Evolutionary conservation across 148 eudicot genomes (phyloP).

Genomic region (Agrostemma githago): DNA sequence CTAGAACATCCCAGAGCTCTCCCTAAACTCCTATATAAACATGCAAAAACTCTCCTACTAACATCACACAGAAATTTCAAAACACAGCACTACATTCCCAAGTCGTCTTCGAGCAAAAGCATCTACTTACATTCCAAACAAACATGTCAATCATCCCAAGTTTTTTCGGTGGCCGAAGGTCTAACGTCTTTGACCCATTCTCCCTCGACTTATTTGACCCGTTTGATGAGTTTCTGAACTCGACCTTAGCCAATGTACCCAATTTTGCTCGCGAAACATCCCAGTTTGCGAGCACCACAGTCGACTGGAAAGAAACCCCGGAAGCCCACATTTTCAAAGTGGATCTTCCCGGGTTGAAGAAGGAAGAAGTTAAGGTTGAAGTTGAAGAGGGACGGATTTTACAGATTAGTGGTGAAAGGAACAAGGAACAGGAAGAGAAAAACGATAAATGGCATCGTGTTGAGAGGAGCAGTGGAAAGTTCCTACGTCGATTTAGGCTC

Average conservation of each 20-base stretch:
- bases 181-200: constrained; percentile 38
- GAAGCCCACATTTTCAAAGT: constrained; percentile 50
- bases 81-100: background rate
- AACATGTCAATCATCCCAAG: constrained; percentile 30
- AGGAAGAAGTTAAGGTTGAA: constrained; percentile 49
- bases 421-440: constrained; percentile 26
- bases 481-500: constrained; percentile 36
- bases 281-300: constrained; percentile 31
- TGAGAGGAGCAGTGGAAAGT: constrained; percentile 37
- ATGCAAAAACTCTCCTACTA: too few species aligned
- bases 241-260: constrained; percentile 25
- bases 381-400: constrained; percentile 38
- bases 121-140: background rate
- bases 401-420: constrained; percentile 27
- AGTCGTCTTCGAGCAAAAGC: background rate
- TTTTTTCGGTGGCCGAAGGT: constrained; percentile 28
- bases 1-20: too few species aligned
- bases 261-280: constrained; percentile 31
- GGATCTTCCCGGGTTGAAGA: constrained; percentile 48
- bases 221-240: constrained; percentile 19
- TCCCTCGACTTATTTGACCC: constrained; percentile 37
- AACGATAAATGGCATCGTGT: constrained; percentile 41
- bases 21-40: too few species aligned
- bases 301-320: constrained; percentile 48
- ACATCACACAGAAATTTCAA: background rate